These are phyloP conservation scores for Pholiota conissans DNA, from an alignment of 768 basidiomycete species.

Conservation along the genomic window DNA sequence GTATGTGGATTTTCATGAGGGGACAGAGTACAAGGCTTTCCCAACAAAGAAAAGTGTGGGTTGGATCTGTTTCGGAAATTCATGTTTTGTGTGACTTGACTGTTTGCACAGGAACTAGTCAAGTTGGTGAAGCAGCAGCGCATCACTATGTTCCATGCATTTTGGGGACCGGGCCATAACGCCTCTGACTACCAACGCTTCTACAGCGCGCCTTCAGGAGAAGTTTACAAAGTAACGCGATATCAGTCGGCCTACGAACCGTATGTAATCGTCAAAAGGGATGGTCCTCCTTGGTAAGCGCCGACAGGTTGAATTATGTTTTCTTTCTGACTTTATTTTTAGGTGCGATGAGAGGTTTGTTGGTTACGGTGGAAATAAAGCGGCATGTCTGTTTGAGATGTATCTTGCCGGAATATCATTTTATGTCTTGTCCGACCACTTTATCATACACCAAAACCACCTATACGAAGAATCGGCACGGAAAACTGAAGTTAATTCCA, in stretches of 20 bases:
- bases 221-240: slow-evolving; percentile 70
- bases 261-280: slow-evolving; percentile 79
- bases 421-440: slow-evolving; percentile 85
- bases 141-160: slow-evolving; percentile 76
- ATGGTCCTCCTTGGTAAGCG: slow-evolving; percentile 70
- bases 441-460: slow-evolving; percentile 87
- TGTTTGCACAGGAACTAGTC: slow-evolving; percentile 47
- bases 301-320: not conserved
- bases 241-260: slow-evolving; percentile 90
- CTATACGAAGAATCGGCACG: slow-evolving; percentile 75
- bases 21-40: slow-evolving; percentile 55
- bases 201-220: slow-evolving; percentile 58
- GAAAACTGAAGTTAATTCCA: slow-evolving; percentile 56
- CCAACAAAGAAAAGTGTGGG: slow-evolving; percentile 75
- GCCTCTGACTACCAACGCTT: slow-evolving; percentile 77
- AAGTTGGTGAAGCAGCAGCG: slow-evolving; percentile 53
- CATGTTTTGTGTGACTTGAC: not conserved
- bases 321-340: slow-evolving; percentile 3
- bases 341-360: slow-evolving; percentile 93
- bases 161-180: slow-evolving; percentile 79
- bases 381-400: slow-evolving; percentile 90
- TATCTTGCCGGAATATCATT: slow-evolving; percentile 83
- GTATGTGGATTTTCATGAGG: slow-evolving; percentile 65
- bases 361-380: slow-evolving; percentile 92
- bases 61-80: slow-evolving; percentile 14